Conservation (phyloP, 345 rosid genomes). For the Eucalyptus dawsonii region DNA sequence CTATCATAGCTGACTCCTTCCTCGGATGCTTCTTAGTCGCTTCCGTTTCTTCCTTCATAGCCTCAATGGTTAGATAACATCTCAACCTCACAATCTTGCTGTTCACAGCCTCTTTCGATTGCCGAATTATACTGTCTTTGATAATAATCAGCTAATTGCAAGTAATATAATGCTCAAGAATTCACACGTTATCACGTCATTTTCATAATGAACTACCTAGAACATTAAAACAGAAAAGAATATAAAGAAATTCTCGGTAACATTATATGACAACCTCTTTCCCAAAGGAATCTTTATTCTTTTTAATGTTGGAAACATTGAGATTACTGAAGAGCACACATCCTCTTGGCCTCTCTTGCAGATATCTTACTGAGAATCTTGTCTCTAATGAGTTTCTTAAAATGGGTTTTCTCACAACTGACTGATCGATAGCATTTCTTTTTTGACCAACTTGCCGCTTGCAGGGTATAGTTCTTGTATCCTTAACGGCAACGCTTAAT, state of each 20-base stretch:
- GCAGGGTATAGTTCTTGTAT: not conserved
- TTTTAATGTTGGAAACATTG: not conserved
- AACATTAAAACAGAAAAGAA: not conserved
- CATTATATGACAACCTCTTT: not conserved
- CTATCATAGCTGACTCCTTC: conserved; percentile 28
- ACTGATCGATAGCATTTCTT: not conserved
- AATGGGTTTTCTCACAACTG: not conserved
- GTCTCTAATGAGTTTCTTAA: not conserved
- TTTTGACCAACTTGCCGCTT: not conserved
- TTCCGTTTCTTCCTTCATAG: conserved; percentile 9
- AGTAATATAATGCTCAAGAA: not conserved
- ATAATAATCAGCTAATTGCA: not conserved
- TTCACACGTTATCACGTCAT: not conserved
- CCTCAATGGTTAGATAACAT: conserved; percentile 6
- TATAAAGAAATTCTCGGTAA: not conserved
- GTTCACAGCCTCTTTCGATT: not conserved
- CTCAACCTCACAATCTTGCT: not conserved
- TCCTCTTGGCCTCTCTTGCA: not conserved
- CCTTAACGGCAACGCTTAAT: not conserved
- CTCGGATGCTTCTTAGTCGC: conserved; percentile 15
- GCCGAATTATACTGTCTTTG: not conserved
- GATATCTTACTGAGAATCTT: not conserved
- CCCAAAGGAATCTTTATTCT: not conserved
- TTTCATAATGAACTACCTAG: not conserved
- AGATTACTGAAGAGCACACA: not conserved